Evolutionary conservation across 768 basidiomycete species (phyloP).

Genomic region (Panaeolus papilionaceus): DNA sequence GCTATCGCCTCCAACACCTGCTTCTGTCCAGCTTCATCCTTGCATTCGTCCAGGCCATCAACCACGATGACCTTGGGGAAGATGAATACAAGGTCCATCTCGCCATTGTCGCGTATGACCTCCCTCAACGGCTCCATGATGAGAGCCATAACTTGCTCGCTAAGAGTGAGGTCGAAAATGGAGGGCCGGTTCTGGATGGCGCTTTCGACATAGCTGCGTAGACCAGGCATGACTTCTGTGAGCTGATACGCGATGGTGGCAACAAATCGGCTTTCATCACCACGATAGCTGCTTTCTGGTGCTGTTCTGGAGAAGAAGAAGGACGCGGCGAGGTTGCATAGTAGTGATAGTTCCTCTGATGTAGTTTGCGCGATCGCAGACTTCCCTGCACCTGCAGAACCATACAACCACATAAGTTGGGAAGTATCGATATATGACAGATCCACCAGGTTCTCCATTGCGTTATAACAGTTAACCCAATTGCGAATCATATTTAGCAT

Average conservation of each 20-base stretch:
- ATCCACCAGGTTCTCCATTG: too few species aligned
- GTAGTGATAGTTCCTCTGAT: neutral
- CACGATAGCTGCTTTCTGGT: neutral
- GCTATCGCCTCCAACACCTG: too few species aligned
- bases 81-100: neutral
- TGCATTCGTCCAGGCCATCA: too few species aligned
- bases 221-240: too few species aligned
- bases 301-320: slow-evolving; percentile 23
- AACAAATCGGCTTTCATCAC: too few species aligned
- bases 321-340: neutral
- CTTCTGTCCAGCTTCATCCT: too few species aligned
- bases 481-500: slow-evolving; percentile 18
- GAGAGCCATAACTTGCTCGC: neutral
- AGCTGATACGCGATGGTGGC: too few species aligned
- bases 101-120: neutral
- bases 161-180: slow-evolving; percentile 1
- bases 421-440: too few species aligned
- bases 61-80: slow-evolving; percentile 20
- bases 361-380: neutral
- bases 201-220: too few species aligned
- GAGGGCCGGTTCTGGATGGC: neutral
- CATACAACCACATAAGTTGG: too few species aligned
- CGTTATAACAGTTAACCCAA: slow-evolving; percentile 12
- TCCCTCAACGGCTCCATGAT: neutral
- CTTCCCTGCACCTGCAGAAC: neutral